Evolutionary conservation across 2,329 filamentous ascomycete species (phyloP).

Genomic region (Penicillium paneum): DNA sequence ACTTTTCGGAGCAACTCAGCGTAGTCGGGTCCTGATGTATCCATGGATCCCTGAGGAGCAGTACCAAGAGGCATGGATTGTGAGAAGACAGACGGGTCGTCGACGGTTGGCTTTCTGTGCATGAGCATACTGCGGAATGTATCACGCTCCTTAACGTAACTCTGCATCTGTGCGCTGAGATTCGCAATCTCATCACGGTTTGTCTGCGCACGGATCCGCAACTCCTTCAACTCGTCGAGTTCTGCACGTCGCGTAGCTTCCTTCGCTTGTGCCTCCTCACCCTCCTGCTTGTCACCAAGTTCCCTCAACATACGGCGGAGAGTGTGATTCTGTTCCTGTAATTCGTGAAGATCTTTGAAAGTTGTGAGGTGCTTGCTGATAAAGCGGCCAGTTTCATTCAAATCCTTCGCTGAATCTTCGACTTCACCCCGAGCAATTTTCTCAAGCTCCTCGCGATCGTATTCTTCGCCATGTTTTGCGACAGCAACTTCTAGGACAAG

Average conservation of each 20-base stretch:
- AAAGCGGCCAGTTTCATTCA: slow-evolving; percentile 81
- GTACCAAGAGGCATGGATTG: slow-evolving; percentile 62
- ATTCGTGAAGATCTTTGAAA: slow-evolving; percentile 78
- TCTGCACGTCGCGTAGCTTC: slow-evolving; percentile 54
- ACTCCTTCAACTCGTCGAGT: slow-evolving; percentile 67
- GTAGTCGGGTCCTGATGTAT: slow-evolving; percentile 60
- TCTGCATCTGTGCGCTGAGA: slow-evolving; percentile 79
- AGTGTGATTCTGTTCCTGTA: slow-evolving; percentile 85
- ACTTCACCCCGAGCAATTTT: slow-evolving; percentile 74
- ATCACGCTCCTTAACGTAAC: slow-evolving; percentile 91
- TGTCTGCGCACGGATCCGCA: slow-evolving; percentile 70
- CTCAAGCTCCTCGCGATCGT: slow-evolving; percentile 72
- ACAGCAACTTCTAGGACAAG: slow-evolving; percentile 83
- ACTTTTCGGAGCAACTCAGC: slow-evolving; percentile 79
- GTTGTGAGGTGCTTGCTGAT: slow-evolving; percentile 87
- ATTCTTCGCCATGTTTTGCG: slow-evolving; percentile 69
- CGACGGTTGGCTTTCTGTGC: slow-evolving; percentile 63
- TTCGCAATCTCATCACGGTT: slow-evolving; percentile 82
- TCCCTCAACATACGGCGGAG: slow-evolving; percentile 78
- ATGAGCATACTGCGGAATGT: slow-evolving; percentile 96
- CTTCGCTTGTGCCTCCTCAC: slow-evolving; percentile 71
- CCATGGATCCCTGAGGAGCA: slow-evolving; percentile 46
- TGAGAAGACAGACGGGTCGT: slow-evolving; percentile 64
- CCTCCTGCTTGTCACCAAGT: slow-evolving; percentile 85
- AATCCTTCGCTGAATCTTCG: slow-evolving; percentile 66